Evolutionary conservation across 371 early-diverging fungal species (phyloP).

Genomic region (Rhizopus delemar): DNA sequence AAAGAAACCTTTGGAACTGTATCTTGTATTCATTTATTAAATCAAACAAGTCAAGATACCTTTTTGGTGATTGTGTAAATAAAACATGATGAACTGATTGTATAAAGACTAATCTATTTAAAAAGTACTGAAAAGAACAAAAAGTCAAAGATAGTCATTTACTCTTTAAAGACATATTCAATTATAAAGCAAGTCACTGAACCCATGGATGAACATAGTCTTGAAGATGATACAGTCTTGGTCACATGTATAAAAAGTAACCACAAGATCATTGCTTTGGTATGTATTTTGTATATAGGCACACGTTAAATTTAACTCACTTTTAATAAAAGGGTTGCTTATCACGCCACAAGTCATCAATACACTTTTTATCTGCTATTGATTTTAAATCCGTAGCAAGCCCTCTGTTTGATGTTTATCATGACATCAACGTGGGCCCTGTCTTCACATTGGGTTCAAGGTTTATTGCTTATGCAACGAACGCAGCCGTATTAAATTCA

Average conservation of each 20-base stretch:
- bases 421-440: conserved; percentile 41
- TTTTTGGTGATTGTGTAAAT: conserved; percentile 55
- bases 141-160: conserved; percentile 22
- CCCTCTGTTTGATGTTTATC: conserved; percentile 53
- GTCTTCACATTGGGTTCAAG: conserved; percentile 64
- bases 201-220: conserved; percentile 33
- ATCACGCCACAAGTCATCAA: conserved; percentile 33
- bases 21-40: conserved; percentile 49
- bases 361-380: conserved; percentile 43
- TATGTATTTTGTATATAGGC: conserved; percentile 30
- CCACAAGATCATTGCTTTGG: conserved; percentile 49
- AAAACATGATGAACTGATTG: neutral
- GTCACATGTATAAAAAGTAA: conserved; percentile 52
- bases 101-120: neutral
- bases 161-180: conserved; percentile 50
- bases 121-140: conserved; percentile 14
- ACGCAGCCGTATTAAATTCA: conserved; percentile 37
- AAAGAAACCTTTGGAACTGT: conserved; percentile 49
- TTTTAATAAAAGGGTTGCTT: conserved; percentile 28
- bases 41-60: conserved; percentile 26
- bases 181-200: conserved; percentile 32
- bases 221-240: conserved; percentile 34
- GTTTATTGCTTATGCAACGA: conserved; percentile 67
- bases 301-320: neutral
- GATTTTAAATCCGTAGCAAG: conserved; percentile 32